A percentile compares a stretch with the other conserved stretches of the same genome.
phyloP scores from a whole-genome alignment of 129 eudicot genomes.

The Saussurea involucrata region DNA sequence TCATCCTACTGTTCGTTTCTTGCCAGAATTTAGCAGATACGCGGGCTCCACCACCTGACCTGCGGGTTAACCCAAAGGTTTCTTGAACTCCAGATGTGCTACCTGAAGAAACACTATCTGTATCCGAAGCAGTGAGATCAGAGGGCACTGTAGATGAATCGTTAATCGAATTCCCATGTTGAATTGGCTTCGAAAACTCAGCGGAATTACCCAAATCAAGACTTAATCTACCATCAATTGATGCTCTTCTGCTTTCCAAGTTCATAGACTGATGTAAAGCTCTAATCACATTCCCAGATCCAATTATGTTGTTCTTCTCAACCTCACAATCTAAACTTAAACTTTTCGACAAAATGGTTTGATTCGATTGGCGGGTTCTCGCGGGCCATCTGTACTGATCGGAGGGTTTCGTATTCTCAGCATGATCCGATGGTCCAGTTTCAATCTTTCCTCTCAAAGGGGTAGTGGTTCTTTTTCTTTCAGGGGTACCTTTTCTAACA shows the following conservation, averaged over 20 bases:
- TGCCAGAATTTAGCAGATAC: conserved; percentile 91
- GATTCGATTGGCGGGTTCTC: conserved; percentile 40
- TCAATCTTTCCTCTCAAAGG: conserved; percentile 57
- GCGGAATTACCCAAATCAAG: conserved; percentile 52
- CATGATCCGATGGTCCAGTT: conserved; percentile 47
- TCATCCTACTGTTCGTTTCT: conserved; percentile 75
- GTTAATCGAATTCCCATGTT: conserved; percentile 46
- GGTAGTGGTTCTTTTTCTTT: conserved; percentile 61
- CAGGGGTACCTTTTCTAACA: conserved; percentile 83
- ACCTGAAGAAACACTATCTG: conserved; percentile 93
- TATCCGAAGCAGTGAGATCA: conserved; percentile 81
- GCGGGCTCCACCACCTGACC: conserved; percentile 34
- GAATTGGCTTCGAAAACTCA: conserved; percentile 33
- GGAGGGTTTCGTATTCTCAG: conserved; percentile 49
- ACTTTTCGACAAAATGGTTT: conserved; percentile 51
- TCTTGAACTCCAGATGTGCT: conserved; percentile 88
- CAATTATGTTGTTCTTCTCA: conserved; percentile 36
- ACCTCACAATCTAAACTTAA: conserved; percentile 47
- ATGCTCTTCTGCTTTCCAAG: conserved; percentile 50
- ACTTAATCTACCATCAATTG: conserved; percentile 70
- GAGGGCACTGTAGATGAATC: conserved; percentile 39
- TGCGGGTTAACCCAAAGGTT: conserved; percentile 32
- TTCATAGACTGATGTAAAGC: conserved; percentile 60
- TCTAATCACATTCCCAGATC: conserved; percentile 65
- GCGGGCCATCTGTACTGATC: conserved; percentile 85